Evolutionary conservation across 805 yeast species (phyloP), one percentile per base, ranked within the genome.

Genomic region (Teunomyces panamensis): DNA sequence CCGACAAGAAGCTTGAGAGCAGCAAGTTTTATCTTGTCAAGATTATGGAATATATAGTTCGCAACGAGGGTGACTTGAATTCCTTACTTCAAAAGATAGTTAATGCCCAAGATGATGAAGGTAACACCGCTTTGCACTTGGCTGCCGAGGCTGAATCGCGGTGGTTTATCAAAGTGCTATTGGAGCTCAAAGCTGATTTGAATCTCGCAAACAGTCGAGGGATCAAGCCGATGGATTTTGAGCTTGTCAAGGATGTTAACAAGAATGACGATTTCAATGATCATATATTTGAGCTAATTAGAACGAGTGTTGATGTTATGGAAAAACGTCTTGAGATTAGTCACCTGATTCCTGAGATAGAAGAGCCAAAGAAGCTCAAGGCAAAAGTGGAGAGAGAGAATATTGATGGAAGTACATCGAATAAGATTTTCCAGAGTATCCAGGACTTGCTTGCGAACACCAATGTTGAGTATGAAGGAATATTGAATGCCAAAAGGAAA

Each of bases 191-290:
- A 13, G 75, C 77, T 0, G 71, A 91, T 60, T 81, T 87, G 4
- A 75, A 75, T 30, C 76, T 89, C 42, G 80, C 89, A 4, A 94
- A 94, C 63, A 85, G 87, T 44, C 86, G 92, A 3, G 97, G 97
- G 0, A 76, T 92, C 30, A 81, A 87, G 51, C 96, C 98, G 3
- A 68, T 76, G 10, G 98, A 94, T 67, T 92, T 87, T 67, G 96
- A 96, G 39, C 81, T 86, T 46, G 80, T 76, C 39, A 68, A 79
- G 41, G 75, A 72, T 42, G 58, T 62, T 9, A 42, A 49, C n/a
- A 46, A 51, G 41, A 44, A 27, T 32, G 67, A 63, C 7, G 50
- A 53, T 5, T 55, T 56, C 34, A 42, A 32, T 17, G 63, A 55
- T 14, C 69, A 64, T 35, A 51, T 70, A 11, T 51, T 71, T 37